phyloP scores from a whole-genome alignment of 75 land plant genomes.

The Adiantum capillusveneris region DNA sequence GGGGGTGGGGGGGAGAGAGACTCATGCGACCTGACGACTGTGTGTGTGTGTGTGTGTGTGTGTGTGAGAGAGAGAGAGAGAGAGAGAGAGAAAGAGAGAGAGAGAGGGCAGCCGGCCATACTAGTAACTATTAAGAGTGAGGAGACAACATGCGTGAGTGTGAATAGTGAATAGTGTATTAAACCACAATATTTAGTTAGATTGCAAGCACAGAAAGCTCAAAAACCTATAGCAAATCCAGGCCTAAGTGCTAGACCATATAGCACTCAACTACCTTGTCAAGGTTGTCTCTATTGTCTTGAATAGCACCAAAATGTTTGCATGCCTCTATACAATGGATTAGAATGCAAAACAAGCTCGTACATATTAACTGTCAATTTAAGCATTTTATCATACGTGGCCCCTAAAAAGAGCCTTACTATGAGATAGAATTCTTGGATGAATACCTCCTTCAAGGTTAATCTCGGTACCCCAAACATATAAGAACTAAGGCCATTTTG shows the following conservation, averaged over 20 bases:
- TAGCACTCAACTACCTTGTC: conserved; percentile 98
- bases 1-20: too few relatives aligned
- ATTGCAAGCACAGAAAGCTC: too few relatives aligned
- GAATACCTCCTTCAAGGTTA: conserved; percentile 90
- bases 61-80: too few relatives aligned
- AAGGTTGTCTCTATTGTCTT: conserved; percentile 93
- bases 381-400: conserved; percentile 95
- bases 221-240: too few relatives aligned
- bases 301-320: conserved; percentile 94
- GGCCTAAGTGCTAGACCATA: conserved; percentile 75
- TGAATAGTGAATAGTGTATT: too few relatives aligned
- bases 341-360: conserved; percentile 94
- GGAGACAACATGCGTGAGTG: too few relatives aligned
- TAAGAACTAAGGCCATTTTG: conserved; percentile 98
- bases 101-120: too few relatives aligned
- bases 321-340: conserved; percentile 98
- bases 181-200: too few relatives aligned
- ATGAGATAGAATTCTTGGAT: conserved; percentile 82
- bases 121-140: too few relatives aligned
- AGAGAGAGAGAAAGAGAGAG: too few relatives aligned
- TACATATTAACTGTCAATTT: conserved; percentile 97
- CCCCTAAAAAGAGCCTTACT: conserved; percentile 91
- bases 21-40: too few relatives aligned
- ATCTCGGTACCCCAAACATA: conserved; percentile 97
- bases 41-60: too few relatives aligned